Conservation (phyloP, 2,329 filamentous ascomycete species). For the Hypoxylon sp. region DNA sequence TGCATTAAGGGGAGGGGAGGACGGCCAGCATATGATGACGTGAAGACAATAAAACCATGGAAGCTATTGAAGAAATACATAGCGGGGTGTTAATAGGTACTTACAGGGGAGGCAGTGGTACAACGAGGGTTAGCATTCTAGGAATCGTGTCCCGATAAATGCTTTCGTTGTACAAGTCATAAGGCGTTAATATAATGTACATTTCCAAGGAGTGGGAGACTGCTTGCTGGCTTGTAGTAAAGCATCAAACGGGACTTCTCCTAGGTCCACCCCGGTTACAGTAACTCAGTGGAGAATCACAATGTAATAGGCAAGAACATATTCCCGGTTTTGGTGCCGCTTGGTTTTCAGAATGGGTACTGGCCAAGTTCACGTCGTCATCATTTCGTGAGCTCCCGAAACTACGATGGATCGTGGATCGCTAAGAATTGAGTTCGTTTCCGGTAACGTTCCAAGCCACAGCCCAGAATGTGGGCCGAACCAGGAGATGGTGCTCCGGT, state of each 20-base stretch:
- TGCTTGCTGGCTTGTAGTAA: constrained; percentile 5
- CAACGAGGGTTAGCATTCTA: constrained; percentile 36
- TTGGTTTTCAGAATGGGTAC: constrained; percentile 22
- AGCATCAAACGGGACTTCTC: constrained; percentile 15
- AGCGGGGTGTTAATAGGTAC: constrained; percentile 44
- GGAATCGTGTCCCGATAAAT: constrained; percentile 25
- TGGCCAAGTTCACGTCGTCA: constrained; percentile 32
- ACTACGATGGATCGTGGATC: constrained; percentile 16
- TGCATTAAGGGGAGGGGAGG: constrained; percentile 88
- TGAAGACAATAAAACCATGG: constrained; percentile 37
- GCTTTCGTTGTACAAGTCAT: constrained; percentile 32
- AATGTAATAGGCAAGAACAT: constrained; percentile 4
- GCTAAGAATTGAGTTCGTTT: constrained; percentile 18
- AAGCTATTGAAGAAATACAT: constrained; percentile 35
- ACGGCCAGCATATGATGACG: constrained; percentile 66
- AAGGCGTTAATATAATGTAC: constrained; percentile 42
- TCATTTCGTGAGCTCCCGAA: constrained; percentile 33
- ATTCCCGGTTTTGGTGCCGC: constrained; percentile 14
- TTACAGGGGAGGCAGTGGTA: constrained; percentile 31
- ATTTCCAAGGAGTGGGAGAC: constrained; percentile 25
- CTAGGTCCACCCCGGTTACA: constrained; percentile 5
- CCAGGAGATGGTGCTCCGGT: constrained; percentile 36
- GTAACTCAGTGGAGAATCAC: constrained; percentile 16
- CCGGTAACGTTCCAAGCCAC: constrained; percentile 40
- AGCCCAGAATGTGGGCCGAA: constrained; percentile 18